Conservation (phyloP, 1,284 basidiomycete species). For the Dichomitus squalens region DNA sequence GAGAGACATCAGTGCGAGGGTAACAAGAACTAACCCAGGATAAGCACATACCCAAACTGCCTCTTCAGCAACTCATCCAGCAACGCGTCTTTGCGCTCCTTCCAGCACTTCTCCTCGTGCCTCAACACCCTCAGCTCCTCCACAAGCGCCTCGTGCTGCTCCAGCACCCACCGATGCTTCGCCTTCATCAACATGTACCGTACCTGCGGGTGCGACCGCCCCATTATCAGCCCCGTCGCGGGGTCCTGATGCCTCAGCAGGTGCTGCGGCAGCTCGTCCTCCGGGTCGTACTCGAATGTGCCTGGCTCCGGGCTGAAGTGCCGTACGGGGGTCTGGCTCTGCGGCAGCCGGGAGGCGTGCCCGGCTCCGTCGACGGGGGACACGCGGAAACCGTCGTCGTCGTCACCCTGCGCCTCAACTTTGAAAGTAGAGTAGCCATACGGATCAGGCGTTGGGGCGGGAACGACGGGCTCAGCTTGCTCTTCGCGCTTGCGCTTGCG, state of each 20-base stretch:
- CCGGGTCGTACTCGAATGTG: conserved; percentile 26
- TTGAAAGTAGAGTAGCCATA: conserved; percentile 62
- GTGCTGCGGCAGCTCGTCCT: conserved; percentile 50
- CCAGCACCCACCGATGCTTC: conserved; percentile 62
- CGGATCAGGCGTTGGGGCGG: conserved; percentile 17
- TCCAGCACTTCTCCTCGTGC: conserved; percentile 46
- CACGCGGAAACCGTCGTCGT: conserved; percentile 31
- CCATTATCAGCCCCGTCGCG: conserved; percentile 57
- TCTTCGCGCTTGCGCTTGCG: conserved; percentile 59
- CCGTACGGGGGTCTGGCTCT: conserved; percentile 12
- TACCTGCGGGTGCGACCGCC: conserved; percentile 60
- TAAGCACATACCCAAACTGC: conserved; percentile 31
- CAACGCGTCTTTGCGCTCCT: conserved; percentile 33
- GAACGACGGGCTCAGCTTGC: conserved; percentile 25
- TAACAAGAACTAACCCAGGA: not conserved
- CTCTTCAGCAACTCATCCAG: conserved; percentile 32
- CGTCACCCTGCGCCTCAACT: conserved; percentile 51
- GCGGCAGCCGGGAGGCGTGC: conserved; percentile 10
- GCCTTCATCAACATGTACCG: conserved; percentile 81
- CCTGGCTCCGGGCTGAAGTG: conserved; percentile 28
- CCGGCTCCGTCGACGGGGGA: conserved; percentile 28
- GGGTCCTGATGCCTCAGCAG: conserved; percentile 51
- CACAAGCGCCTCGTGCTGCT: conserved; percentile 61
- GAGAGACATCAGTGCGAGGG: not conserved
- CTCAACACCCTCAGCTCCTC: conserved; percentile 62